Evolutionary conservation across 768 basidiomycete species (phyloP).

Genomic region (Dentipellis fragilis): DNA sequence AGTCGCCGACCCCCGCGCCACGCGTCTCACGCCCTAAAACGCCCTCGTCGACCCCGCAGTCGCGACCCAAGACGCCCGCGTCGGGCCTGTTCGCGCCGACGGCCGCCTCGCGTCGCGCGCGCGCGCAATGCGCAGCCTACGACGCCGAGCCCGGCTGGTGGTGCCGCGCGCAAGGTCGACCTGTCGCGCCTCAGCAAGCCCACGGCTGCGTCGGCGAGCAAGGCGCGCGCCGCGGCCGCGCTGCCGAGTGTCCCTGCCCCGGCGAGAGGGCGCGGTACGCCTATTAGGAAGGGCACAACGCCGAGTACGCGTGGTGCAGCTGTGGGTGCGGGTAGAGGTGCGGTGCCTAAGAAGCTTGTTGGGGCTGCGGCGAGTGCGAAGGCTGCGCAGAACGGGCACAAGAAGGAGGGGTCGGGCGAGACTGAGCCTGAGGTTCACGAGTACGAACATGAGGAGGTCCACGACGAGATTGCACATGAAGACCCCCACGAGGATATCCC

Average conservation of each 20-base stretch:
- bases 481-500: slow-evolving; percentile 10
- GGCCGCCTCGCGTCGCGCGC: slow-evolving; percentile 68
- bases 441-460: slow-evolving; percentile 4
- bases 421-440: slow-evolving; percentile 17
- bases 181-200: slow-evolving; percentile 66
- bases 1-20: slow-evolving; percentile 36
- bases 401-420: slow-evolving; percentile 3
- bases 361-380: slow-evolving; percentile 12
- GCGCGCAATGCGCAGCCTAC: slow-evolving; percentile 46
- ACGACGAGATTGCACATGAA: slow-evolving; percentile 2
- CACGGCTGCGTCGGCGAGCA: slow-evolving; percentile 69
- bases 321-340: slow-evolving; percentile 16
- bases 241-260: slow-evolving; percentile 10
- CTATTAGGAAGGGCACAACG: slow-evolving; percentile 7
- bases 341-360: slow-evolving; percentile 13
- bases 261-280: slow-evolving; percentile 21
- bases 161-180: slow-evolving; percentile 40
- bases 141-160: slow-evolving; percentile 43
- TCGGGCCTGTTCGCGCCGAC: slow-evolving; percentile 73
- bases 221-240: slow-evolving; percentile 32
- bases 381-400: slow-evolving; percentile 14
- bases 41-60: slow-evolving; percentile 14
- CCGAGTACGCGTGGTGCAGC: slow-evolving; percentile 11
- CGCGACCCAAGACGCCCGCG: slow-evolving; percentile 30
- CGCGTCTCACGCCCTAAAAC: slow-evolving; percentile 28